Base-by-base conservation (phyloP, 2,329 filamentous ascomycete species). In the Colletotrichum siamense region DNA sequence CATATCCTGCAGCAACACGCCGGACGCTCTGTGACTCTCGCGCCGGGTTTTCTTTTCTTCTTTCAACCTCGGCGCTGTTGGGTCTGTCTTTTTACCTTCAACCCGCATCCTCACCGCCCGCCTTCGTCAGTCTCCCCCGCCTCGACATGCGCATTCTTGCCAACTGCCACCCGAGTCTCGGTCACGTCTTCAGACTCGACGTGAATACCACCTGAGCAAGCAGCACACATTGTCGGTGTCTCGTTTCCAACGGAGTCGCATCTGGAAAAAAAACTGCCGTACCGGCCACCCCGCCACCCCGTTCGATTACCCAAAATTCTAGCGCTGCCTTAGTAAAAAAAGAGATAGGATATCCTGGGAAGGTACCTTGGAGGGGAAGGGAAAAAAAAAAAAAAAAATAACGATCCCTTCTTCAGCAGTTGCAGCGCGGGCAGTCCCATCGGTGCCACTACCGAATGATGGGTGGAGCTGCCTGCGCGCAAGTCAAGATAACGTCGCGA, bases 401-500 rank as follows among this genome's bases (percentile, higher is more conserved):
- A 4, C 28, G 39, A 39, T 66, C 69, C 44, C 70, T 62, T 64
- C 73, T 49, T 69, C 44, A 61, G 32, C 74, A 49, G 44, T 57
- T 28, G 39, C 39, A 44, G 39, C 18, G 39, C 39, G 39, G 39
- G 39, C 39, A 44, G 18, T 44, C 69, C 74, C 57, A 22, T 63
- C 44, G 24, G 49, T 74, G 57, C 59, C 34, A 70, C 71, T 74
- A 52, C 71, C 52, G 71, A 52, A 75, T 52, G 34, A 76, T 75
- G 71, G 65, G 74, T 76, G 74, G 71, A 75, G 71, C 66, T 76
- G 55, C 49, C 71, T 30, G 34, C 28, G 59, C 36, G 74, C 71
- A 75, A 75, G 66, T 75, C 65, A 36, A 75, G 71, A 76, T 76
- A 70, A 34, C 62, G 65, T 75, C 66, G 74, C 70, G 71, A 70